These are phyloP conservation scores for Acacia melanoxylon DNA, from an alignment of 306 rosid genomes.

Conservation along the genomic window DNA sequence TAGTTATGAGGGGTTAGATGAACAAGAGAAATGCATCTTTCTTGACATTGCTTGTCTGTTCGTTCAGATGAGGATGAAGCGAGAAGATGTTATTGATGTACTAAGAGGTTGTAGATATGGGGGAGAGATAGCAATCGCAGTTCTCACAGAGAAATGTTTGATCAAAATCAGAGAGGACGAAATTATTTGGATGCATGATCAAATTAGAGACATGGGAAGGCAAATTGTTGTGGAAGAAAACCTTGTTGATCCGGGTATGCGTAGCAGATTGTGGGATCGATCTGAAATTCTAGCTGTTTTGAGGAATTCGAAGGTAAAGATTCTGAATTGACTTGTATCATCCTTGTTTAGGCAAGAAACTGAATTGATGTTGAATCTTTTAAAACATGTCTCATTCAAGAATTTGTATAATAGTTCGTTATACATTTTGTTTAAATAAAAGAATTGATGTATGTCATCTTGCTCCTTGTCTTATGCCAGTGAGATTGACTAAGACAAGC, in stretches of 20 bases:
- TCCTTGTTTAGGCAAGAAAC: no score
- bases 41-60: conserved; percentile 63
- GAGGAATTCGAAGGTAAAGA: conserved; percentile 40
- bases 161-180: conserved; percentile 36
- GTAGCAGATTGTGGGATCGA: conserved; percentile 62
- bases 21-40: conserved; percentile 45
- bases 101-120: conserved; percentile 45
- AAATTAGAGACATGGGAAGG: conserved; percentile 66
- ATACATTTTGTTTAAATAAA: not conserved
- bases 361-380: not conserved
- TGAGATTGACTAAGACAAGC: not conserved
- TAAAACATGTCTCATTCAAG: not conserved
- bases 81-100: conserved; percentile 45
- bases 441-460: not conserved
- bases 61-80: conserved; percentile 40
- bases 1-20: conserved; percentile 53
- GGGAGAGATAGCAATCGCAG: conserved; percentile 44
- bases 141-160: conserved; percentile 48
- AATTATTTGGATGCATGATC: conserved; percentile 63
- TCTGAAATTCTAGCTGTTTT: conserved; percentile 47
- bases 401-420: not conserved
- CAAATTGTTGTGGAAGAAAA: conserved; percentile 43
- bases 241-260: conserved; percentile 28
- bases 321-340: not conserved
- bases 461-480: not conserved